Evolutionary conservation across 2,329 filamentous ascomycete genomes (phyloP).

Genomic region (Neofusicoccum laricinum): DNA sequence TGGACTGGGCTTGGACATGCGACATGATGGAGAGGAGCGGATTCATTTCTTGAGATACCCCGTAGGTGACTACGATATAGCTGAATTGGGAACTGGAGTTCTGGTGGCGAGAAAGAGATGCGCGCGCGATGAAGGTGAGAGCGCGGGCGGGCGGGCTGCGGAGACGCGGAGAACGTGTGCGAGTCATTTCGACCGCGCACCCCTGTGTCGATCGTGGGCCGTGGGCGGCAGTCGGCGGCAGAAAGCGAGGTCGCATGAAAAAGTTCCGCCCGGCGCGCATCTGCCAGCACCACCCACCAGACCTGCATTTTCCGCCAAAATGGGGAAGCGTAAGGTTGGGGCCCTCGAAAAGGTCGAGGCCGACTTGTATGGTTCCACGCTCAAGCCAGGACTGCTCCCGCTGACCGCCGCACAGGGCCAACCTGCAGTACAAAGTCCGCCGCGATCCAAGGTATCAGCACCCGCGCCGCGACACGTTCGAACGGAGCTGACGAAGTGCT

Average conservation of each 20-base stretch:
- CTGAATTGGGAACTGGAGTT: neutral
- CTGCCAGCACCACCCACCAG: neutral
- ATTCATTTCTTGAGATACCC: neutral
- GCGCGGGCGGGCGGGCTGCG: neutral
- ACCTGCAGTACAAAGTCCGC: slow-evolving; percentile 86
- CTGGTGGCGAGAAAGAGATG: neutral
- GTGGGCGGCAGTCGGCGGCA: neutral
- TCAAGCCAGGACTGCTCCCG: neutral
- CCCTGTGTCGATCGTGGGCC: neutral
- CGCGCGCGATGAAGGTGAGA: neutral
- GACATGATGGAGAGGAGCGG: neutral
- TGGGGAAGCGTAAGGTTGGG: slow-evolving; percentile 85
- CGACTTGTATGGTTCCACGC: slow-evolving; percentile 59
- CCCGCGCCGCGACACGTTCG: neutral
- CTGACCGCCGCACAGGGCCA: slow-evolving; percentile 54
- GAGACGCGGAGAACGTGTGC: neutral
- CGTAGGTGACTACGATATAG: neutral
- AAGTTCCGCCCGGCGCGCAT: neutral
- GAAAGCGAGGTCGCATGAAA: neutral
- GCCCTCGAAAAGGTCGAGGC: slow-evolving; percentile 95
- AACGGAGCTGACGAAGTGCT: neutral
- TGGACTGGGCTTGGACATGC: slow-evolving; percentile 2
- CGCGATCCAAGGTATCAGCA: slow-evolving; percentile 70
- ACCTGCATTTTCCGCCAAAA: slow-evolving; percentile 33
- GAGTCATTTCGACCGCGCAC: neutral